These are phyloP conservation scores for Umbellularia californica DNA, from an alignment of 164 flowering plant species.

Conservation along the genomic window DNA sequence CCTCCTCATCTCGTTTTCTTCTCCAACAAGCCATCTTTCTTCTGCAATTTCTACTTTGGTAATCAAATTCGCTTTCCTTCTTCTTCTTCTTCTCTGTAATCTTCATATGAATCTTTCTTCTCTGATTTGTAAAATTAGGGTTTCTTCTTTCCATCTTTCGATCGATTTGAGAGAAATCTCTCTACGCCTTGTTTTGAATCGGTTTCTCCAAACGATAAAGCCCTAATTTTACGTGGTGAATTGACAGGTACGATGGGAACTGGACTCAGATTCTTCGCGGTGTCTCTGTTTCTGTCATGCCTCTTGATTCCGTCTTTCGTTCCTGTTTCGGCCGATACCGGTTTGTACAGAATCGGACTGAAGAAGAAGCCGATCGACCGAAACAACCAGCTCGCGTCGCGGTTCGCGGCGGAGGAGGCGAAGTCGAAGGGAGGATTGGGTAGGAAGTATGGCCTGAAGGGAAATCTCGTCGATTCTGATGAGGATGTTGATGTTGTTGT, in stretches of 20 bases:
- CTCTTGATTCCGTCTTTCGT: conserved; percentile 35
- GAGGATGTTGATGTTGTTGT: conserved; percentile 50
- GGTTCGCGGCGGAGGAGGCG: conserved; percentile 19
- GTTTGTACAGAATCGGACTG: conserved; percentile 39
- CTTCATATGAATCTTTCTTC: too few relatives aligned
- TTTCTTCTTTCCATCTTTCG: neutral
- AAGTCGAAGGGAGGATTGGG: neutral
- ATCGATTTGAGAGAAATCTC: neutral
- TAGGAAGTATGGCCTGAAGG: conserved; percentile 32
- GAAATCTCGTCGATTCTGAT: conserved; percentile 22
- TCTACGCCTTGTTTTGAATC: neutral
- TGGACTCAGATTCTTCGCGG: conserved; percentile 10
- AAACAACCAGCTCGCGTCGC: conserved; percentile 25
- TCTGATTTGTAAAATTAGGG: neutral
- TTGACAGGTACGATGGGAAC: conserved; percentile 32
- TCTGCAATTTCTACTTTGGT: too few relatives aligned
- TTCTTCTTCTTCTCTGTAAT: too few relatives aligned
- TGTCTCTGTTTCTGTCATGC: conserved; percentile 29
- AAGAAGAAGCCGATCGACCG: conserved; percentile 36
- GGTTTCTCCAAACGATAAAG: neutral
- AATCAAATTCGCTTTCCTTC: neutral
- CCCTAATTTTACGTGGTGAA: neutral
- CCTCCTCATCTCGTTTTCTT: too few relatives aligned
- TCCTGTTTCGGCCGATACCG: conserved; percentile 28
- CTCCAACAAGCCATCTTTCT: too few relatives aligned